These are phyloP conservation scores for Cryphonectria parasitica DNA, from an alignment of 2,329 filamentous ascomycete species.

Conservation along the genomic window DNA sequence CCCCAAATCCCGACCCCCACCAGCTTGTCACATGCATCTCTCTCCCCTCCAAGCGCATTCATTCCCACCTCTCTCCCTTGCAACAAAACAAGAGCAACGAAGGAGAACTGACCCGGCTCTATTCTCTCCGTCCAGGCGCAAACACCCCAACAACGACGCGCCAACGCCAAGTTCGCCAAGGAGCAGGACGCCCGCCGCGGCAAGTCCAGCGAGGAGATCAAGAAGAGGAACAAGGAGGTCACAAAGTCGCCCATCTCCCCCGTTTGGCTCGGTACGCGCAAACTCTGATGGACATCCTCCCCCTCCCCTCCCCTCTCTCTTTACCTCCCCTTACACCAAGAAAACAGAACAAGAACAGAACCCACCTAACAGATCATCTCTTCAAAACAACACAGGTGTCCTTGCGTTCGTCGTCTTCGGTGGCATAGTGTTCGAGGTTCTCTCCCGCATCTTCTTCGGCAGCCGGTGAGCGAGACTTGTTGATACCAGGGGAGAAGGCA, in stretches of 20 bases:
- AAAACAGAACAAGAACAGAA: neutral
- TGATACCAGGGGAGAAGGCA: conserved; percentile 28
- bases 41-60: neutral
- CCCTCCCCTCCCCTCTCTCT: no score
- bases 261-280: conserved; percentile 62
- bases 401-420: conserved; percentile 66
- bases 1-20: no score
- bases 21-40: neutral
- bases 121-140: conserved; percentile 61
- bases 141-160: conserved; percentile 81
- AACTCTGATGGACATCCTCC: neutral
- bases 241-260: conserved; percentile 65
- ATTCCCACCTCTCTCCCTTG: neutral
- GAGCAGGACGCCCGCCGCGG: conserved; percentile 75
- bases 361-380: conserved; percentile 21
- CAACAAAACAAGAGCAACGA: neutral
- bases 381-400: conserved; percentile 44
- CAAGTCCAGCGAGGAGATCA: conserved; percentile 68
- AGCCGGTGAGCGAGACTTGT: conserved; percentile 17
- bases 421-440: conserved; percentile 60
- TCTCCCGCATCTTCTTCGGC: conserved; percentile 57
- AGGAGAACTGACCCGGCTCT: neutral
- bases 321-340: neutral
- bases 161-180: conserved; percentile 78
- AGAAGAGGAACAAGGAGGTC: conserved; percentile 61